A percentile compares a stretch with the other conserved stretches of the same genome.
phyloP scores from a whole-genome alignment of 2,329 filamentous ascomycete genomes.

The Trichocomaceae sp. region DNA sequence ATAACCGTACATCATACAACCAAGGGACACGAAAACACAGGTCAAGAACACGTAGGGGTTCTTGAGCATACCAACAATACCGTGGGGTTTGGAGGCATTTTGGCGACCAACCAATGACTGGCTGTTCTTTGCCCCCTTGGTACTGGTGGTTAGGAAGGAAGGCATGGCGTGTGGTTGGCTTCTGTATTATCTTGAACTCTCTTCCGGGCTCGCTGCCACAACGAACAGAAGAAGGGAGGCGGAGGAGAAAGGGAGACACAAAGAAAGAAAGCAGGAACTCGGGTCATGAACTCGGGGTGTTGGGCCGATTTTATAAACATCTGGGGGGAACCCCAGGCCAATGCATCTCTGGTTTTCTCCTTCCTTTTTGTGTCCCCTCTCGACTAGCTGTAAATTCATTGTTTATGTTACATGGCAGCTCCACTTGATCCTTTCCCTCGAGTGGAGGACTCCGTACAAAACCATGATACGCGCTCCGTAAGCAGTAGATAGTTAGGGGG shows the following conservation, averaged over 20 bases:
- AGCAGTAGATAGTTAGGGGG: neutral
- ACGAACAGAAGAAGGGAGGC: neutral
- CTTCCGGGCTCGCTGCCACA: slow-evolving; percentile 6
- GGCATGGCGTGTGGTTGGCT: slow-evolving; percentile 5
- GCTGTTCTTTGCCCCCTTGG: slow-evolving; percentile 17
- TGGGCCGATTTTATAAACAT: slow-evolving; percentile 5
- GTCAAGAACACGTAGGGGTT: slow-evolving; percentile 38
- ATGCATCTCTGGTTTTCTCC: neutral
- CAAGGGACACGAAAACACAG: slow-evolving; percentile 30
- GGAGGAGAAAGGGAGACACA: neutral
- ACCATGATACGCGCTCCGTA: too few species aligned
- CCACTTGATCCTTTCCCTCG: neutral
- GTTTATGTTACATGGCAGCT: slow-evolving; percentile 7
- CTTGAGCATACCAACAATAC: slow-evolving; percentile 34
- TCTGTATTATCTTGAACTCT: neutral
- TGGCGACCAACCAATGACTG: slow-evolving; percentile 35
- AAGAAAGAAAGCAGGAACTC: neutral
- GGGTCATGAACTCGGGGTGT: neutral
- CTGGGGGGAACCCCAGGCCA: slow-evolving; percentile 1
- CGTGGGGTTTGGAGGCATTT: slow-evolving; percentile 35
- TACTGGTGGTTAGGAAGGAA: neutral
- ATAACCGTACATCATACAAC: slow-evolving; percentile 31
- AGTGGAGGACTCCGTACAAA: slow-evolving; percentile 8
- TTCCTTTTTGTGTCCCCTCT: neutral
- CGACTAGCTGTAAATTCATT: neutral